Percentiles rank a stretch among this genome's conserved stretches.
Conservation (phyloP, 805 yeast genomes). For the Hanseniaspora pseudoguilliermondii region DNA sequence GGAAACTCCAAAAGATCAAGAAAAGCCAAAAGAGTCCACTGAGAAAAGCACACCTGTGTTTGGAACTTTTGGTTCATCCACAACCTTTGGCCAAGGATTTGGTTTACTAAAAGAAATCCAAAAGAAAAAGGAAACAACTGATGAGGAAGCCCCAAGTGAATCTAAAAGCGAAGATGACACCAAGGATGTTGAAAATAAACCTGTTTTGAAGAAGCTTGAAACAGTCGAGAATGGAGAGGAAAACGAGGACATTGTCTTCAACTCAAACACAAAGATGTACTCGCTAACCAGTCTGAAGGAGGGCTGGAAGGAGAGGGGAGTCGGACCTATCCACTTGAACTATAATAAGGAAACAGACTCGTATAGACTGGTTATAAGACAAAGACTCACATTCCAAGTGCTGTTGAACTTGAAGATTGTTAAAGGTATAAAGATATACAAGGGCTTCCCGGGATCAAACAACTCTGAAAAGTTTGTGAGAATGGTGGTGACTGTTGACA, state of each 20-base stretch:
- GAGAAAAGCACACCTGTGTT: conserved; percentile 24
- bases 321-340: conserved; percentile 78
- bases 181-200: conserved; percentile 14
- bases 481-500: conserved; percentile 48
- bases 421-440: conserved; percentile 46
- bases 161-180: conserved; percentile 16
- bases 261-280: conserved; percentile 67
- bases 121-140: conserved; percentile 11
- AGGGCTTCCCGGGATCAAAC: conserved; percentile 79
- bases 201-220: conserved; percentile 22
- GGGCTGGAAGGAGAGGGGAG: conserved; percentile 95
- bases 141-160: conserved; percentile 7
- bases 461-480: conserved; percentile 74
- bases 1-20: not conserved
- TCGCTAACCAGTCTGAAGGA: conserved; percentile 50
- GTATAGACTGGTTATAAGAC: conserved; percentile 76
- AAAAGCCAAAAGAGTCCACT: conserved; percentile 22
- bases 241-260: conserved; percentile 55
- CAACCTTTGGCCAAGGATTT: conserved; percentile 28
- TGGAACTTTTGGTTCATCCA: conserved; percentile 32
- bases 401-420: conserved; percentile 63
- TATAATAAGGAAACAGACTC: conserved; percentile 28
- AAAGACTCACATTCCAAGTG: conserved; percentile 72
- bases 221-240: conserved; percentile 81
- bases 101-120: conserved; percentile 14